Base-by-base conservation (phyloP, 257 asterid species). In the Cinchona pubescens region DNA sequence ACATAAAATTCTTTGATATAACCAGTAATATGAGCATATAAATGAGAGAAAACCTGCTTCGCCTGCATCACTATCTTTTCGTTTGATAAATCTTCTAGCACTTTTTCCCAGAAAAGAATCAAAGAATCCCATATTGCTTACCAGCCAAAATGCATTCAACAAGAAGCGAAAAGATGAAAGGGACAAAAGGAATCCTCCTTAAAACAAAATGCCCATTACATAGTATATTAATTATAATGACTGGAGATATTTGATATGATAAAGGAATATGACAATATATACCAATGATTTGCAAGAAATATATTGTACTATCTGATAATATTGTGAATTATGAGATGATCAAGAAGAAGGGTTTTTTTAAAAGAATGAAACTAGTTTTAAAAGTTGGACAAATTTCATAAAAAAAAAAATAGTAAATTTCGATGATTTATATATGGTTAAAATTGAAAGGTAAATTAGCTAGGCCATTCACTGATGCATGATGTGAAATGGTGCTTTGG, bases 51-150 rank as follows among this genome's bases (percentile, higher is more conserved):
- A n/a, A 93, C 96, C 98, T 89, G 96, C 80, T 86, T 89, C 95
- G 48, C 96, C 92, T 29, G 97, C 96, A 84, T 93, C 98, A 58
- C 97, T 93, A 46, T 90, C 95, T 87, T 91, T 93, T 61, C 98
- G 81, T 76, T 92, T 93, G 81, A 88, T 86, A 74, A 85, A 86
- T 75, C 87, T 87, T 85, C 81, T 89, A 73, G 78, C 79, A 79
- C 80, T 81, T 40, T 78, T 76, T 68, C 95, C 90, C 66, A 88
- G 67, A 64, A 82, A 80, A 79, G 79, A 80, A 74, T 65, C 79
- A 66, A 89, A 76, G 35, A 89, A 69, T 35, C 90, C 98, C 98
- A 91, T 93, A 37, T n/a, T 27, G 80, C 63, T n/a, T n/a, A 29
- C 48, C 63, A 21, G 40, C 61, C 30, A 30, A 53, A 78, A 79